These are phyloP conservation scores for Boletus subcaerulescens DNA, from an alignment of 768 basidiomycete genomes.

Conservation along the genomic window DNA sequence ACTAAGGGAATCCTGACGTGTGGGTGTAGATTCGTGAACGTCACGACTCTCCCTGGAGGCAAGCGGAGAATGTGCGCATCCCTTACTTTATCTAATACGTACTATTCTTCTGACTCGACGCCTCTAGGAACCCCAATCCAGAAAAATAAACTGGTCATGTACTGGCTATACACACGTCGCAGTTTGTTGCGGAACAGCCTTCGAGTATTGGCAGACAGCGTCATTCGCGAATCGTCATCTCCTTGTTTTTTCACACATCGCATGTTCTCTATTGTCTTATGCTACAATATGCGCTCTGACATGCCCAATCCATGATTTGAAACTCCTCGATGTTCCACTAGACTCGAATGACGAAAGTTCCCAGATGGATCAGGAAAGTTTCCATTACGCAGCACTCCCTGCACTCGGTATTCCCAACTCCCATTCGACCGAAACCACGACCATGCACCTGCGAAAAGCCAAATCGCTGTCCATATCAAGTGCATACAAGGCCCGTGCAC, in stretches of 20 bases:
- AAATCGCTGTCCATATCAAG: too few species aligned
- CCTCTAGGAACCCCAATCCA: conserved; percentile 29
- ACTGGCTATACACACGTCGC: conserved; percentile 9
- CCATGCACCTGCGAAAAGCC: too few species aligned
- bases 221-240: background rate
- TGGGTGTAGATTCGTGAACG: conserved; percentile 78
- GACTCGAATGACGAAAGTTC: background rate
- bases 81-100: conserved; percentile 42
- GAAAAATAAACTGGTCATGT: conserved; percentile 20
- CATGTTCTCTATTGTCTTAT: conserved; percentile 15
- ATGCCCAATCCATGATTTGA: conserved; percentile 18
- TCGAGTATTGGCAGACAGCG: conserved; percentile 10
- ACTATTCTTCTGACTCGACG: conserved; percentile 14
- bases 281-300: conserved; percentile 22
- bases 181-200: conserved; percentile 13
- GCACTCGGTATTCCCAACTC: too few species aligned
- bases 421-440: too few species aligned
- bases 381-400: too few species aligned
- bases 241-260: conserved; percentile 10
- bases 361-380: background rate
- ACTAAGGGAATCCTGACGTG: background rate
- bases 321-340: background rate
- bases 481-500: too few species aligned
- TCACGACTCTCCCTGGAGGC: conserved; percentile 85
- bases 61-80: conserved; percentile 92